These are phyloP conservation scores for Euclidium syriacum DNA, from an alignment of 345 rosid genomes.

Conservation along the genomic window DNA sequence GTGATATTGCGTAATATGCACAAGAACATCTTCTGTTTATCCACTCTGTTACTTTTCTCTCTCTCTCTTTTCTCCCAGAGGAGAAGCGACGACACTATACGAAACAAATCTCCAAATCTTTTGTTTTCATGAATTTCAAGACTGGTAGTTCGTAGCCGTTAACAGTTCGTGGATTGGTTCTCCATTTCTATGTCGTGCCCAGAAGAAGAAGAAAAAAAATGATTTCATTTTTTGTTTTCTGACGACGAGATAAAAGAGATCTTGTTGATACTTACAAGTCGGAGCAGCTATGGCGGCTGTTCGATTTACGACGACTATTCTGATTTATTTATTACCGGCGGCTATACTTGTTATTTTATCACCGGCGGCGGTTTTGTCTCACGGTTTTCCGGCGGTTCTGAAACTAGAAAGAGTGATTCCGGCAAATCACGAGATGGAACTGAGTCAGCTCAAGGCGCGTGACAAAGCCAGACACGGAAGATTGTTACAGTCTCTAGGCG, in stretches of 20 bases:
- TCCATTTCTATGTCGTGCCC: not conserved
- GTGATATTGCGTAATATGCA: slow-evolving; percentile 10
- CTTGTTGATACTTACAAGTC: slow-evolving; percentile 1
- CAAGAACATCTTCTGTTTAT: slow-evolving; percentile 19
- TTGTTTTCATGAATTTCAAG: not conserved
- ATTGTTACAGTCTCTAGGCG: slow-evolving; percentile 57
- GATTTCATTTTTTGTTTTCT: not conserved
- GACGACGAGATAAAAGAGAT: slow-evolving; percentile 11
- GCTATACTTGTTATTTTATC: not conserved
- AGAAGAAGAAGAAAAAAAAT: not conserved
- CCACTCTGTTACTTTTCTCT: slow-evolving; percentile 8
- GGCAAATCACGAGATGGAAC: slow-evolving; percentile 39
- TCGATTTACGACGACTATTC: not conserved
- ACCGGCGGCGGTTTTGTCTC: slow-evolving; percentile 22
- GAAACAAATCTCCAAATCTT: slow-evolving; percentile 7
- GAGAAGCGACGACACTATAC: not conserved
- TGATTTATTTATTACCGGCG: slow-evolving; percentile 3
- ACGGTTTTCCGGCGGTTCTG: slow-evolving; percentile 53
- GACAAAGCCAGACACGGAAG: slow-evolving; percentile 76
- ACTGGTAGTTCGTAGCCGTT: not conserved
- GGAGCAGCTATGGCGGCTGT: slow-evolving; percentile 15
- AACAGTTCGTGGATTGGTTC: not conserved
- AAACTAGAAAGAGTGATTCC: slow-evolving; percentile 59
- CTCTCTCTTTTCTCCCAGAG: not conserved
- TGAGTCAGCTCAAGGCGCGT: slow-evolving; percentile 55